phyloP scores from a whole-genome alignment of 345 rosid species.

The Sonneratia caseolaris region DNA sequence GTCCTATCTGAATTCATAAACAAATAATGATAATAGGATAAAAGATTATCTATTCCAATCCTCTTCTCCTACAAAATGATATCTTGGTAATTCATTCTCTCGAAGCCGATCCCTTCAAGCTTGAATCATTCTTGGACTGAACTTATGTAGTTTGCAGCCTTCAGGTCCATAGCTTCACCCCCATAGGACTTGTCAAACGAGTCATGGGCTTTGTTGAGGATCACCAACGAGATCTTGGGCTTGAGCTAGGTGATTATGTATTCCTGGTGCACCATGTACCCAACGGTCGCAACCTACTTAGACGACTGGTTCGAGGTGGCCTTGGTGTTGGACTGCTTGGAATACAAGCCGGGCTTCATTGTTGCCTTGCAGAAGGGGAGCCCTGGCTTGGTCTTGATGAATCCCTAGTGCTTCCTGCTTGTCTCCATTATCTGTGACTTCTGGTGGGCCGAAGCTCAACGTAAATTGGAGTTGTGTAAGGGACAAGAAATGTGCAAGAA shows the following conservation, averaged over 20 bases:
- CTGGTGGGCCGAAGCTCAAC: background rate
- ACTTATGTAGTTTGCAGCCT: slow-evolving; percentile 40
- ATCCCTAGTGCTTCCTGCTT: slow-evolving; percentile 36
- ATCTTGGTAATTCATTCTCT: slow-evolving; percentile 13
- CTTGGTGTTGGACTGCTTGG: slow-evolving; percentile 19
- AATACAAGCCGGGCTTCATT: slow-evolving; percentile 18
- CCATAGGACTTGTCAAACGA: slow-evolving; percentile 21
- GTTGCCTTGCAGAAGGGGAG: slow-evolving; percentile 28
- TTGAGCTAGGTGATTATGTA: slow-evolving; percentile 24
- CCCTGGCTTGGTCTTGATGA: slow-evolving; percentile 39
- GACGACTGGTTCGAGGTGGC: slow-evolving; percentile 18
- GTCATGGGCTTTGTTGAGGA: slow-evolving; percentile 17
- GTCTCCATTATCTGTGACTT: slow-evolving; percentile 29
- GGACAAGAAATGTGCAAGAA: background rate
- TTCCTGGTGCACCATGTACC: slow-evolving; percentile 21
- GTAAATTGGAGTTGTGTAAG: background rate
- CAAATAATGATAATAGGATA: background rate
- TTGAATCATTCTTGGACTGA: slow-evolving; percentile 52
- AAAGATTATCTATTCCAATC: background rate
- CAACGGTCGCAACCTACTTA: slow-evolving; percentile 13
- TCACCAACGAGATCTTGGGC: slow-evolving; percentile 28
- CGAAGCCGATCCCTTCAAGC: slow-evolving; percentile 31
- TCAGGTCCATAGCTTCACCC: slow-evolving; percentile 35
- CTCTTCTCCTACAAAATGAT: background rate
- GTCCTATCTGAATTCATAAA: background rate